Base-by-base conservation (phyloP, 208 protist species). In the Trypanosoma brucei region DNA sequence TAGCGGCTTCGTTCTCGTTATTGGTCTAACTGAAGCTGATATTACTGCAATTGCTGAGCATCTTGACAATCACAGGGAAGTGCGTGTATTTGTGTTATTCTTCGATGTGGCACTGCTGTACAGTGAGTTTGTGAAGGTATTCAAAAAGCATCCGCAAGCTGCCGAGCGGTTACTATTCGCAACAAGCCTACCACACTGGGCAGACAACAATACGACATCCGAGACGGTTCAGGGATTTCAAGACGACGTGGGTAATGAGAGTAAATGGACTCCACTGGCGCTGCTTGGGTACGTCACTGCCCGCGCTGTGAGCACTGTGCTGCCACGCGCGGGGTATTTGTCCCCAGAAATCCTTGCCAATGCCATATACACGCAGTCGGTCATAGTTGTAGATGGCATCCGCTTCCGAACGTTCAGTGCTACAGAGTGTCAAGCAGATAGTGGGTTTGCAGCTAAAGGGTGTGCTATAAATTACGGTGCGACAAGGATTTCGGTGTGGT, bases 111-210 rank as follows among this genome's bases (percentile, higher is more conserved):
- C 57, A 30, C 14, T 74, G 31, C 64, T 76, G 59, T 78, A 86
- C 65, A 13, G n/a, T 34, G 14, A 69, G 2, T 55, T 88, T 14
- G 53, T 72, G 4, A 30, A 1, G 9, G 68, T 60, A 42, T 81
- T 84, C 40, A 11, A 37, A 1, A 46, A 8, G 3, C 3, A 30
- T 5, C 9, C n/a, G 33, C 22, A 22, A 22, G 51, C 46, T 13
- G 60, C 66, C 7, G 53, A 52, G 38, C 78, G 78, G 1, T 34
- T 82, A 39, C 37, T 79, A 34, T 73, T 78, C 31, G 33, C 81
- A 35, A 81, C 59, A 34, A 88, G 68, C 49, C 50, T 88, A 55
- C 82, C 78, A n/a, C 65, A 78, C 35, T 84, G 78, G 82, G 63
- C 42, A 9, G 76, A 84, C 50, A 45, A 61, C 2, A 51, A 63